phyloP scores from a whole-genome alignment of 192 early-diverging fungal genomes.

The Piromyces finnis region DNA sequence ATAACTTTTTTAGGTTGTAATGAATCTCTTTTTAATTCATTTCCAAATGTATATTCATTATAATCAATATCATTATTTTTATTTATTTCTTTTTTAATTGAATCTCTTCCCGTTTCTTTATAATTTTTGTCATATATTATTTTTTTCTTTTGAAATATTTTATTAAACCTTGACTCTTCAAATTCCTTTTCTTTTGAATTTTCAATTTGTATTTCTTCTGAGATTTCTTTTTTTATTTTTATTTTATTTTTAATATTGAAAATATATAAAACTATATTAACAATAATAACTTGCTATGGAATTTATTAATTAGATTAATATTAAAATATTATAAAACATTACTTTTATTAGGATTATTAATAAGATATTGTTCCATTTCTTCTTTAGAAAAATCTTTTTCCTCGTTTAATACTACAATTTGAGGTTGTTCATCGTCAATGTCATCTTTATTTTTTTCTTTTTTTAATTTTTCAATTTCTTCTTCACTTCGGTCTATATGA shows the following conservation, averaged over 20 bases:
- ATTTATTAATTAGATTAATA: no score
- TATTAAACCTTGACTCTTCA: neutral
- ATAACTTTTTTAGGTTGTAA: neutral
- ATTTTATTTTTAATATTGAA: no score
- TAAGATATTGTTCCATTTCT: neutral
- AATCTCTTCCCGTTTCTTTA: neutral
- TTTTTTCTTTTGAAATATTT: neutral
- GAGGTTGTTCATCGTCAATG: neutral
- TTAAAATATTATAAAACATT: no score
- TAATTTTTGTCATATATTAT: neutral
- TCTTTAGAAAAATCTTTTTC: neutral
- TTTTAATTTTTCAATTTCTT: neutral
- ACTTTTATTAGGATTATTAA: neutral
- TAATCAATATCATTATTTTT: neutral
- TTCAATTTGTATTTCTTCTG: neutral
- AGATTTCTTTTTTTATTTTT: neutral
- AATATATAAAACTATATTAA: no score
- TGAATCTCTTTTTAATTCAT: neutral
- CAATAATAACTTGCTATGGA: no score
- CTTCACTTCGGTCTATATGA: neutral
- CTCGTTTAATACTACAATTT: neutral
- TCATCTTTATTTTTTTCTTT: neutral
- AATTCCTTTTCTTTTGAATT: neutral
- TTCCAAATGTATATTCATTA: neutral
- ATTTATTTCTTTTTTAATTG: neutral